Conservation (phyloP, 495 filamentous ascomycete species). For the Diplogelasinospora grovesii region DNA sequence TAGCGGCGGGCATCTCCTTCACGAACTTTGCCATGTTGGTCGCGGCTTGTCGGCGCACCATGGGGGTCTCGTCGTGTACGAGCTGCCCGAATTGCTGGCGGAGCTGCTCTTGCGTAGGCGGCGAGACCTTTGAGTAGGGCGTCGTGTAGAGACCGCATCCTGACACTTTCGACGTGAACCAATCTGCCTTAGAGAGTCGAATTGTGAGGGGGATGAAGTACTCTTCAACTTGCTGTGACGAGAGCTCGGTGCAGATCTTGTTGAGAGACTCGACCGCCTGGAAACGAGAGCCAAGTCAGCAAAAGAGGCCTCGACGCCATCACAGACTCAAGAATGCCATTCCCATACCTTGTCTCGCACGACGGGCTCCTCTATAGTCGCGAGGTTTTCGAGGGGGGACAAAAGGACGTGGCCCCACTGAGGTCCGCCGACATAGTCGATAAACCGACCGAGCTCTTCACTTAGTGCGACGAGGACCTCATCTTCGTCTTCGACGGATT, state of each 20-base stretch:
- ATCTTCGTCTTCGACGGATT: constrained; percentile 98
- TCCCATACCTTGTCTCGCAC: constrained; percentile 84
- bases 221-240: constrained; percentile 87
- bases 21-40: constrained; percentile 97
- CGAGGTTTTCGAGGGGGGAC: constrained; percentile 94
- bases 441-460: constrained; percentile 91
- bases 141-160: constrained; percentile 89
- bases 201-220: constrained; percentile 91
- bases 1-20: constrained; percentile 82
- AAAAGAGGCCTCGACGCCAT: background rate
- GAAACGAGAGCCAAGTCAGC: constrained; percentile 12
- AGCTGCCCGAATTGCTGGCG: constrained; percentile 84
- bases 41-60: constrained; percentile 94
- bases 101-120: constrained; percentile 77
- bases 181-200: constrained; percentile 96
- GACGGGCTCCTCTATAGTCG: constrained; percentile 95
- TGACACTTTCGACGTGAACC: constrained; percentile 99
- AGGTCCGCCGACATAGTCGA: constrained; percentile 95
- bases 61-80: constrained; percentile 96
- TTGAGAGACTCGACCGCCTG: constrained; percentile 98
- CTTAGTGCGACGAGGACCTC: constrained; percentile 95
- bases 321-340: constrained; percentile 2
- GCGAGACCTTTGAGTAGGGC: constrained; percentile 83
- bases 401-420: constrained; percentile 92
- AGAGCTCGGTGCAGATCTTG: constrained; percentile 93